Base-by-base conservation (phyloP, 2,329 filamentous ascomycete species). In the Stemphylium vesicarium region DNA sequence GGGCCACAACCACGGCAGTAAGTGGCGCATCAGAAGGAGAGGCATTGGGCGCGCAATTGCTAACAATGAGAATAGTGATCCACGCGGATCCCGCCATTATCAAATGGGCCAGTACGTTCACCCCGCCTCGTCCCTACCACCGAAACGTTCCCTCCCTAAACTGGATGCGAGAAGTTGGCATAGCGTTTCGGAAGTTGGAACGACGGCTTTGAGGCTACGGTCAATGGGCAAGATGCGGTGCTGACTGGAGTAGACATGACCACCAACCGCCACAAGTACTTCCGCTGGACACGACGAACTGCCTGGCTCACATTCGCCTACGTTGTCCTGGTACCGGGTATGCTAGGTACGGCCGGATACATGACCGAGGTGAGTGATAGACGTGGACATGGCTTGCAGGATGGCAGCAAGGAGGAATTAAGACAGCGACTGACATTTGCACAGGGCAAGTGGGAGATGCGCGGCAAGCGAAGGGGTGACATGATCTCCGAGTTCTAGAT, bases 381-480 rank as follows among this genome's bases (percentile, higher is more conserved):
- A 18, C 4, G 13, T 11, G 15, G 9, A 32, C 29, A 38, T 6
- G 33, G 20, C 41, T n/a, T 50, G 32, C 9, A 6, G 49, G n/a
- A 15, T 18, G n/a, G 16, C 12, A 33, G 31, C 12, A 22, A 15
- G 31, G 31, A 22, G 18, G 13, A 33, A 33, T 18, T 38, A 46
- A 62, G 52, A 67, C 57, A 42, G 18, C 15, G 55, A 26, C 56
- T 69, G 56, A 53, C 44, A 22, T 40, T 68, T 32, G 16, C 15
- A 18, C 15, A 98, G 94, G 95, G 94, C 71, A 92, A 94, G 73
- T 96, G 81, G 76, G 84, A 96, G 43, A 76, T 97, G 66, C 86
- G 92, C 66, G 94, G 88, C 53, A 98, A 98, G 88, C 84, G 91
- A 76, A 89, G 85, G 78, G 93, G 92, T 50, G 94, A 98, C 73